Base-by-base conservation (phyloP, 2,329 filamentous ascomycete species). In the Microcyclospora pomicola region DNA sequence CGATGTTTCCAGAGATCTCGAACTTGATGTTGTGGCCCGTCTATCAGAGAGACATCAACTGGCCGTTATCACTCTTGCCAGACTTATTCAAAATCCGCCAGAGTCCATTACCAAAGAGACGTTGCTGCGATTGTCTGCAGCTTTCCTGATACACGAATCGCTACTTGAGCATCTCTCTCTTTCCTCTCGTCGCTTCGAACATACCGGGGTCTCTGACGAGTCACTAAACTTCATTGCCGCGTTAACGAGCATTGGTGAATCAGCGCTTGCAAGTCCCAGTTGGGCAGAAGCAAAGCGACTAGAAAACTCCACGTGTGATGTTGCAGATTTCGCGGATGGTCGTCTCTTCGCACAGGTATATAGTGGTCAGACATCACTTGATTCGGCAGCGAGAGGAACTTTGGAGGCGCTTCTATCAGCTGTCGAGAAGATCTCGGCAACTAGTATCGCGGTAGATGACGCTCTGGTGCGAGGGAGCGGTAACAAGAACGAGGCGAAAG, bases 301-400 rank as follows among this genome's bases (percentile, higher is more conserved):
- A 7, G 42, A 41, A 24, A 24, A 45, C 11, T 36, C 50, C 7
- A 37, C 41, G 9, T 67, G 63, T 46, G 69, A 75, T 49, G 50
- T 74, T 5, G 61, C 61, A 12, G 74, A 78, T 50, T 53, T 72
- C 5, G 51, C 77, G 11, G 73, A 77, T 52, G 73, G 73, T 6
- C 61, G 71, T 30, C 48, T 72, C 5, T 62, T 67, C 41, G 44
- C 54, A 14, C 49, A 50, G 14, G 33, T 55, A 6, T 40, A 39
- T 12, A 34, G 39, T 9, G 33, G 33, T 6, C 15, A 29, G 6
- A 36, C 34, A n/a, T 33, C 38, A 6, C 34, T 34, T 5, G 40
- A 36, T 13, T n/a, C 37, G 10, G 44, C 47, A 16, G 46, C 47
- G 12, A 44, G 46, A 35, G 36, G 37, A 10, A 47, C 45, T 0